Evolutionary conservation across 306 rosid species (phyloP), one percentile per base, ranked within the genome.

Genomic region (Malus sylvestris): DNA sequence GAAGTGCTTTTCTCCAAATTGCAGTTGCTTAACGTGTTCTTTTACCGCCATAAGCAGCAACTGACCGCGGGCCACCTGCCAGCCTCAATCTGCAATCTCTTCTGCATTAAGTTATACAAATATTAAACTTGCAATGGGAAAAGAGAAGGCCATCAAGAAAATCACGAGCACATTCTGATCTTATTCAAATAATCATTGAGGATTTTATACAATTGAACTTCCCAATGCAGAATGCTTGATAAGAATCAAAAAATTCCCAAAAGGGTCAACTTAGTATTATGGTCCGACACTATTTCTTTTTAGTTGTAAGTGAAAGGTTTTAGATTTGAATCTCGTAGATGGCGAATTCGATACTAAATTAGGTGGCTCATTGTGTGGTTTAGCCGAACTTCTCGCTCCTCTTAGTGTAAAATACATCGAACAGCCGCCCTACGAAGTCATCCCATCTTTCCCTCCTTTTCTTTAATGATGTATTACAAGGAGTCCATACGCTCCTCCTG

Each of bases 401-500:
- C 42, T 6, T 38, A 7, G 9, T 7, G 42, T 35, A 6, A 35
- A 38, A 38, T 38, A 84, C 85, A 15, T 92, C 86, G 49, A 95
- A 95, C 46, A 88, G 78, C 49, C 93, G 93, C 67, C 74, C 91
- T 4, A 89, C 89, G 49, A 92, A 92, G 6, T 83, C 89, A 73
- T 92, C 89, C 98, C 96, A 95, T 69, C 89, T 87, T 38, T 86
- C 92, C 19, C 79, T 79, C 83, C 79, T 80, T 60, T 77, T 85
- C 61, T 78, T 76, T 27, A 60, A 16, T 8, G 86, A 72, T 23
- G 35, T 62, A 16, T 49, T 49, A n/a, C 78, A 72, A 3, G 87
- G 81, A 29, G 42, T 58, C 45, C 68, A 83, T 68, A 10, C 73
- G 3, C 73, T 76, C 97, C 58, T 49, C 76, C 80, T 92, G 76